Evolutionary conservation across 2,329 filamentous ascomycete genomes (phyloP), one percentile per base, ranked within the genome.

Genomic region (Cercospora sp.): DNA sequence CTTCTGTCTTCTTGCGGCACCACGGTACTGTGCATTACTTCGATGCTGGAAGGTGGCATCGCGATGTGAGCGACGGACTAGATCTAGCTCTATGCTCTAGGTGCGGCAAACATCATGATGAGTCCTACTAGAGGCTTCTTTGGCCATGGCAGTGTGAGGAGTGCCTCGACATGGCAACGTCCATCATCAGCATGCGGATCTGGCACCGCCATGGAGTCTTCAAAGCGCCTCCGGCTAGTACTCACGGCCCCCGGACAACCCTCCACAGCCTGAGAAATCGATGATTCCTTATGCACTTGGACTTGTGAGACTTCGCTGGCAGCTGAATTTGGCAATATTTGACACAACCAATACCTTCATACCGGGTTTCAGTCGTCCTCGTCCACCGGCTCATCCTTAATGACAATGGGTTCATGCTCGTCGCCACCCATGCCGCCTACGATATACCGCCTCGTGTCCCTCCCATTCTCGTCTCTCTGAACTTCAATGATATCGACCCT

Each of bases 401-500:
- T 75, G 30, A 75, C 62, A 28, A 77, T 69, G 28, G 69, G 68
- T 5, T 74, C 72, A 30, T 70, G 72, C 8, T 69, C 71, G 58
- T 71, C 70, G 2, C 65, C 71, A 8, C 61, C 71, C 26, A 67
- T 71, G 55, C 59, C 64, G 1, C 72, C 70, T 18, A 71, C 71
- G 8, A 73, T 77, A 28, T 77, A 75, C 20, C 74, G 70, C 13
- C 76, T 75, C 45, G 64, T 73, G 30, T 69, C 69, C 42, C 26
- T 69, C 12, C 73, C 75, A 33, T 76, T 76, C 5, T 67, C 75
- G 30, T 78, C 78, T 45, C 77, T 75, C 69, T 80, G 77, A 10
- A 80, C 73, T 75, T 82, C 69, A 10, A 84, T 77, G 8, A 82
- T 78, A 67, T 83, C 78, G 1, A 83, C 77, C 18, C 74, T 70